Percentiles rank a stretch among this genome's conserved stretches.
phyloP scores from a whole-genome alignment of 208 protist genomes.

The Trypanosomatidae sp. region DNA sequence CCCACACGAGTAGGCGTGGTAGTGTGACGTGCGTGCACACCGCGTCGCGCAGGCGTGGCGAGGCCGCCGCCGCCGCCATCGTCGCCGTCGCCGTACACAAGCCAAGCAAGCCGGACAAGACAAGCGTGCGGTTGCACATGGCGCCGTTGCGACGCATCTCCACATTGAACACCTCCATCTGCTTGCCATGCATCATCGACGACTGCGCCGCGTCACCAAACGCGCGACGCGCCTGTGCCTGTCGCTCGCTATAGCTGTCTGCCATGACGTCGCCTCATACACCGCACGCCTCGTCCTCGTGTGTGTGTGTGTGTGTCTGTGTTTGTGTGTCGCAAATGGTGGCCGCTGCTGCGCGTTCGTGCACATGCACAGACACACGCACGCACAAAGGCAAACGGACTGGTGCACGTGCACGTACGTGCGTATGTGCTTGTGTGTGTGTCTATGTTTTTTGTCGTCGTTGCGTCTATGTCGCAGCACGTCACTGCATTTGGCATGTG shows the following conservation, averaged over 20 bases:
- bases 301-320: too few species aligned
- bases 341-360: too few species aligned
- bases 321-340: too few species aligned
- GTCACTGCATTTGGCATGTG: too few species aligned
- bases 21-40: conserved; percentile 6
- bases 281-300: too few species aligned
- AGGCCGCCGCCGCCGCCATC: conserved; percentile 9
- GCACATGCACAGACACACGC: too few species aligned
- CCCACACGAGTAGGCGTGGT: conserved; percentile 15
- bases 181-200: conserved; percentile 37
- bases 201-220: conserved; percentile 59
- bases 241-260: conserved; percentile 17
- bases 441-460: too few species aligned
- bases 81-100: conserved; percentile 31
- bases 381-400: too few species aligned
- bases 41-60: background rate
- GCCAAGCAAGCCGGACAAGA: conserved; percentile 33
- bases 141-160: conserved; percentile 74
- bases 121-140: conserved; percentile 59
- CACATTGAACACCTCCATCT: conserved; percentile 77
- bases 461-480: too few species aligned
- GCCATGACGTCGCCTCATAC: too few species aligned
- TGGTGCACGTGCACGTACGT: too few species aligned
- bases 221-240: conserved; percentile 28
- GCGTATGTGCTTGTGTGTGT: too few species aligned